These are phyloP conservation scores for Sarocladium kiliense DNA, from an alignment of 2,329 filamentous ascomycete genomes.

Conservation along the genomic window DNA sequence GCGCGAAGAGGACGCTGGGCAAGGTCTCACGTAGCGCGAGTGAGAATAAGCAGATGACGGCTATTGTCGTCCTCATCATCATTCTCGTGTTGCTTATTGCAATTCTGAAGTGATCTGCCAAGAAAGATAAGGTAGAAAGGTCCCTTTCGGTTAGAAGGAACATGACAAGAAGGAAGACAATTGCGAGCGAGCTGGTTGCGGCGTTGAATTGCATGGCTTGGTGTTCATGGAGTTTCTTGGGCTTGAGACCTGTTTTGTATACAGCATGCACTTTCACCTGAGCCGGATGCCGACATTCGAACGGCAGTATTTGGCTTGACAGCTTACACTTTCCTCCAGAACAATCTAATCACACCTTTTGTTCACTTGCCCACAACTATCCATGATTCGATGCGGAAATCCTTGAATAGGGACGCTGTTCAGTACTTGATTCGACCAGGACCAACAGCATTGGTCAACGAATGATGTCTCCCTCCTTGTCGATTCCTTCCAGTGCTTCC, in stretches of 20 bases:
- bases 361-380: neutral
- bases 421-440: neutral
- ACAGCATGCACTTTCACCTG: neutral
- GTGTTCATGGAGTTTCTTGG: conserved; percentile 9
- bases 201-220: neutral
- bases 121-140: neutral
- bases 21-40: conserved; percentile 68
- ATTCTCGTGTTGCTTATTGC: conserved; percentile 78
- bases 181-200: neutral
- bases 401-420: neutral
- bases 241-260: neutral
- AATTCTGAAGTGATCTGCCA: conserved; percentile 59
- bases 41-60: conserved; percentile 83
- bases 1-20: conserved; percentile 68
- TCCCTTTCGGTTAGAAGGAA: too few species aligned
- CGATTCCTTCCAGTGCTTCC: conserved; percentile 74
- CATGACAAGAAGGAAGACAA: neutral
- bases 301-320: neutral
- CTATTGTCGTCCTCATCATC: conserved; percentile 77
- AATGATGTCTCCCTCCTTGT: conserved; percentile 67
- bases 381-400: neutral
- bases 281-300: neutral
- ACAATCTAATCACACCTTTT: neutral
- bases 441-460: conserved; percentile 48
- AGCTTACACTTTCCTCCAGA: neutral